A percentile compares a stretch with the other conserved stretches of the same genome.
Conservation (phyloP, 148 eudicot species). For the Polygonum maritimum region DNA sequence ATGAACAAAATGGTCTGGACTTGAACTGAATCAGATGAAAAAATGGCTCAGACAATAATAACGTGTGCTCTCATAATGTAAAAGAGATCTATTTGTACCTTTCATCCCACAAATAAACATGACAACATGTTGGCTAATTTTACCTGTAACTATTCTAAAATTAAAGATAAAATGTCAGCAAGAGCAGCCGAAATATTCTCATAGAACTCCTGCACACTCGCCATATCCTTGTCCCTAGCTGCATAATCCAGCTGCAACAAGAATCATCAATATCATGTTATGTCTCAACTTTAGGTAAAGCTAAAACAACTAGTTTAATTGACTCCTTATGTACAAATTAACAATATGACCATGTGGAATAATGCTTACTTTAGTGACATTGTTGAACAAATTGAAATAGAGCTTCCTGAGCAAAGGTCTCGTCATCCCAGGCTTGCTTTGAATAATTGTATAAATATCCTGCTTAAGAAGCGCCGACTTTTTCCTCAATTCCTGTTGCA, state of each 20-base stretch:
- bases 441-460: conserved; percentile 54
- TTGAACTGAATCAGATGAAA: too few species aligned
- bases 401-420: conserved; percentile 45
- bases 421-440: conserved; percentile 33
- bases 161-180: too few species aligned
- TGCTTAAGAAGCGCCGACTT: conserved; percentile 37
- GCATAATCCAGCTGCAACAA: conserved; percentile 3
- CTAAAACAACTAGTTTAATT: not conserved
- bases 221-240: not conserved
- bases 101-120: too few species aligned
- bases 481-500: conserved; percentile 37
- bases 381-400: conserved; percentile 41
- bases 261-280: not conserved
- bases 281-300: not conserved
- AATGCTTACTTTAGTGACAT: conserved; percentile 32
- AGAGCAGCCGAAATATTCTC: not conserved
- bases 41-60: too few species aligned
- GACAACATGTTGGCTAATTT: too few species aligned
- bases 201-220: not conserved
- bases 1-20: too few species aligned
- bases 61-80: too few species aligned
- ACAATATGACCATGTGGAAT: too few species aligned
- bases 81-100: too few species aligned
- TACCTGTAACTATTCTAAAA: too few species aligned
- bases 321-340: not conserved